Percentiles rank a stretch among this genome's conserved stretches.
Evolutionary conservation across 805 yeast species (phyloP).

Genomic region (Lachancea quebecensis): DNA sequence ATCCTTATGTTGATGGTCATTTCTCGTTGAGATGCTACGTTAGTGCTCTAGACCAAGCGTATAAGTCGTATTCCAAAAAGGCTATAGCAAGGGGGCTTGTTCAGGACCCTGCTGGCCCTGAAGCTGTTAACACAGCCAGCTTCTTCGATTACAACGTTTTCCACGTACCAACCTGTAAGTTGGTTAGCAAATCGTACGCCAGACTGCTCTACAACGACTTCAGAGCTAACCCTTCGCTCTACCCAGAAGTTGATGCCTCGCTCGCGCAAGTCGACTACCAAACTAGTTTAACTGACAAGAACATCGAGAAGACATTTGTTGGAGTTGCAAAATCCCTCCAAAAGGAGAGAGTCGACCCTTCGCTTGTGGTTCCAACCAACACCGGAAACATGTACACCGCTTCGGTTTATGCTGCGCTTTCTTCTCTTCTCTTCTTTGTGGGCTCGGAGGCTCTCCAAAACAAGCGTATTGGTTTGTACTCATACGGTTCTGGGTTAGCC

Average conservation of each 20-base stretch:
- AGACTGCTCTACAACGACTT: slow-evolving; percentile 87
- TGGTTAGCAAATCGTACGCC: slow-evolving; percentile 87
- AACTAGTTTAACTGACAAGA: slow-evolving; percentile 69
- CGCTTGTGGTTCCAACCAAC: slow-evolving; percentile 84
- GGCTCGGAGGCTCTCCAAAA: slow-evolving; percentile 68
- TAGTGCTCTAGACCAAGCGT: slow-evolving; percentile 84
- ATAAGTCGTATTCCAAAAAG: slow-evolving; percentile 74
- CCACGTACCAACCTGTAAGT: slow-evolving; percentile 98
- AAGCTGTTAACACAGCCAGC: slow-evolving; percentile 59
- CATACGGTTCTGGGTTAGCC: slow-evolving; percentile 98
- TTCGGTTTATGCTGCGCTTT: slow-evolving; percentile 78
- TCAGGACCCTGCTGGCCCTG: slow-evolving; percentile 39
- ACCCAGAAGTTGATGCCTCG: slow-evolving; percentile 49
- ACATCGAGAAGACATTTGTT: slow-evolving; percentile 79
- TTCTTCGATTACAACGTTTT: slow-evolving; percentile 88
- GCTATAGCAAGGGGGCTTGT: slow-evolving; percentile 47
- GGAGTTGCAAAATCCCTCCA: slow-evolving; percentile 63
- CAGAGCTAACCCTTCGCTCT: slow-evolving; percentile 57
- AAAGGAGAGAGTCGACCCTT: slow-evolving; percentile 66
- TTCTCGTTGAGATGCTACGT: slow-evolving; percentile 91
- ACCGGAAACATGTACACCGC: slow-evolving; percentile 98
- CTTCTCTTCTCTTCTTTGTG: slow-evolving; percentile 71
- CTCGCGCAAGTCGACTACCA: slow-evolving; percentile 60
- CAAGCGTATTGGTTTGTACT: slow-evolving; percentile 86
- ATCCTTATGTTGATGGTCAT: slow-evolving; percentile 97